A percentile compares a stretch with the other conserved stretches of the same genome.
phyloP scores from a whole-genome alignment of 2,329 filamentous ascomycete genomes.

The Monosporascus sp. region DNA sequence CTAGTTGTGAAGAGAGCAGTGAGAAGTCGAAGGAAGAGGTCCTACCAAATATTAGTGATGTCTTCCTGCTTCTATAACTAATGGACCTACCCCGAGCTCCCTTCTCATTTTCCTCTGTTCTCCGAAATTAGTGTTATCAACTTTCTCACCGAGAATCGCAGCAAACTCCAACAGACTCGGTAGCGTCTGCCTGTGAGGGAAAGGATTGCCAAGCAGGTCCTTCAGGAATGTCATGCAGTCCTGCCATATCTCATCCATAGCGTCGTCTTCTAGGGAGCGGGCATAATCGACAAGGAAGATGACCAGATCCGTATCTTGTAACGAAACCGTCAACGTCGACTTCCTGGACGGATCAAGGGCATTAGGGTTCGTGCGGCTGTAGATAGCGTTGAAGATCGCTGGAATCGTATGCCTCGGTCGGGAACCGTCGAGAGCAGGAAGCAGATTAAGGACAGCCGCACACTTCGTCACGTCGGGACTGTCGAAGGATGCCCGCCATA shows the following conservation, averaged over 20 bases:
- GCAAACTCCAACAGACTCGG: conserved; percentile 84
- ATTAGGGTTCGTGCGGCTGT: conserved; percentile 82
- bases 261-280: conserved; percentile 86
- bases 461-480: conserved; percentile 44
- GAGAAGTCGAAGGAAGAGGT: conserved; percentile 80
- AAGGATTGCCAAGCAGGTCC: conserved; percentile 86
- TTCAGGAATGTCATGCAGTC: conserved; percentile 89
- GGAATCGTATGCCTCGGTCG: conserved; percentile 88
- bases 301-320: conserved; percentile 79
- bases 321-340: conserved; percentile 80
- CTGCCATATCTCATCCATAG: conserved; percentile 96
- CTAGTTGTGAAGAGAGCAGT: conserved; percentile 92
- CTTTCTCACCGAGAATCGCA: conserved; percentile 85
- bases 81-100: conserved; percentile 69
- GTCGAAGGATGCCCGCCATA: conserved; percentile 61
- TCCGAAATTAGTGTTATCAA: conserved; percentile 96
- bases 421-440: conserved; percentile 87
- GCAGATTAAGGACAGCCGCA: conserved; percentile 71
- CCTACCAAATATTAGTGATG: conserved; percentile 46
- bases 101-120: conserved; percentile 89
- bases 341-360: conserved; percentile 75
- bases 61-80: not conserved
- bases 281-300: conserved; percentile 89
- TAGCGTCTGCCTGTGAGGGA: conserved; percentile 87
- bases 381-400: conserved; percentile 92